Base-by-base conservation (phyloP, 768 basidiomycete genomes). In the Hericium alpestre region DNA sequence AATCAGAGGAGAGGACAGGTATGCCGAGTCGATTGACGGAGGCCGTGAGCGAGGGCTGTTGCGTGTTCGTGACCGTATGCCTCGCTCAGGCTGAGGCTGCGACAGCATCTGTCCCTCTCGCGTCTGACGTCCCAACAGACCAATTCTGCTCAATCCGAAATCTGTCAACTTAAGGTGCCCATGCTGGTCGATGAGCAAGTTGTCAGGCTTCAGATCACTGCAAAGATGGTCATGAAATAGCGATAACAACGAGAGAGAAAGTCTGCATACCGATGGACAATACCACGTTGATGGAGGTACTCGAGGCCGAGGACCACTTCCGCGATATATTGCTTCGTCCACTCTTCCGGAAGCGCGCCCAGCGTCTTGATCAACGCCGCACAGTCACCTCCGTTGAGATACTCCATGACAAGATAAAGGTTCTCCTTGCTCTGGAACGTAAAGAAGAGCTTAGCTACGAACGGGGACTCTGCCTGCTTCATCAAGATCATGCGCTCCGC, bases 391-490 rank as follows among this genome's bases (percentile, higher is more conserved):
- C 95, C 95, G 62, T 96, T 96, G 37, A 99, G 81, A 69, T 99
- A 99, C 70, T 99, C 96, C 96, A 99, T 99, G 53, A 99, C 96
- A 53, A 99, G 80, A 70, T 97, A 99, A 56, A 98, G 73, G 68
- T 97, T 97, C 25, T 99, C 96, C 76, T 95, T 97, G 82, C 90
- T 95, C 73, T 98, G 96, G 76, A 99, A 99, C 16, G 96, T 98
- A 73, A 94, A 99, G 74, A 88, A 99, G 38, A 99, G 76, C 71
- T 96, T 96, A 51, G 93, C 93, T 52, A 98, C 96, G 66, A 98
- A 95, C 15, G 96, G 95, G 9, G 93, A 96, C 70, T 96, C 93
- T 1, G 95, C 90, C 71, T 98, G 95, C 69, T 93, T 93, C 96
- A 99, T 99, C 63, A 99, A 79, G 65, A 99, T 99, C 86, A 96